Percentiles rank a stretch among this genome's conserved stretches.
Conservation (phyloP, 495 filamentous ascomycete genomes). For the Talaromyces thailandensis region DNA sequence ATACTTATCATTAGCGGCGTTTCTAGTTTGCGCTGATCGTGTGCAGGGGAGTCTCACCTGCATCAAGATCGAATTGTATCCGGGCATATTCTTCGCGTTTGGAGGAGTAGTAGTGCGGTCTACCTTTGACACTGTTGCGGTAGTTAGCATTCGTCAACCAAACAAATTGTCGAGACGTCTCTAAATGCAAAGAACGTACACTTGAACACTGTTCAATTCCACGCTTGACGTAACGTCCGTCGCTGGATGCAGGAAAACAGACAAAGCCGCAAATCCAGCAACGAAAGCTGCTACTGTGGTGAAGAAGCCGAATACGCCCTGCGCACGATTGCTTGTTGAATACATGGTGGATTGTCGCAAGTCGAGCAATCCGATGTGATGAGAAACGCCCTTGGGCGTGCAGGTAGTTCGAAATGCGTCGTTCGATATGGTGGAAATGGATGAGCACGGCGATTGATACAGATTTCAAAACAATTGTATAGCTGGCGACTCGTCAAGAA, state of each 20-base stretch:
- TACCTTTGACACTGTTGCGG: slow-evolving; percentile 63
- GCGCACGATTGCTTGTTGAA: slow-evolving; percentile 69
- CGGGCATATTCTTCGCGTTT: slow-evolving; percentile 93
- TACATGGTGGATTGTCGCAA: slow-evolving; percentile 53
- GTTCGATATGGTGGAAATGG: neutral
- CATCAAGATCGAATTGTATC: slow-evolving; percentile 84
- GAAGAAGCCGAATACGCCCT: slow-evolving; percentile 97
- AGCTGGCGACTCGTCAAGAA: neutral
- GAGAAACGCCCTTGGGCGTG: neutral
- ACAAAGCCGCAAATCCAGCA: slow-evolving; percentile 66
- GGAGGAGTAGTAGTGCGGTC: slow-evolving; percentile 85
- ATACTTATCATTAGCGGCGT: neutral
- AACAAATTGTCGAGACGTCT: neutral
- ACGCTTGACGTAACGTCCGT: slow-evolving; percentile 58
- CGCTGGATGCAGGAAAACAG: slow-evolving; percentile 58
- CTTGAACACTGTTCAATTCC: slow-evolving; percentile 68
- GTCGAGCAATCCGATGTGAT: neutral
- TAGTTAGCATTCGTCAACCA: neutral
- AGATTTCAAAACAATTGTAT: neutral
- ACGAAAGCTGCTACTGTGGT: slow-evolving; percentile 84
- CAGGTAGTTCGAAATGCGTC: neutral
- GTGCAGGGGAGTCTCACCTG: slow-evolving; percentile 32
- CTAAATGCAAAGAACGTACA: slow-evolving; percentile 47
- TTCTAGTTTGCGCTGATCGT: neutral
- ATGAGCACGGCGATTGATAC: neutral